Conservation (phyloP, 31 red algal genomes). For the Endocladia muricata region DNA sequence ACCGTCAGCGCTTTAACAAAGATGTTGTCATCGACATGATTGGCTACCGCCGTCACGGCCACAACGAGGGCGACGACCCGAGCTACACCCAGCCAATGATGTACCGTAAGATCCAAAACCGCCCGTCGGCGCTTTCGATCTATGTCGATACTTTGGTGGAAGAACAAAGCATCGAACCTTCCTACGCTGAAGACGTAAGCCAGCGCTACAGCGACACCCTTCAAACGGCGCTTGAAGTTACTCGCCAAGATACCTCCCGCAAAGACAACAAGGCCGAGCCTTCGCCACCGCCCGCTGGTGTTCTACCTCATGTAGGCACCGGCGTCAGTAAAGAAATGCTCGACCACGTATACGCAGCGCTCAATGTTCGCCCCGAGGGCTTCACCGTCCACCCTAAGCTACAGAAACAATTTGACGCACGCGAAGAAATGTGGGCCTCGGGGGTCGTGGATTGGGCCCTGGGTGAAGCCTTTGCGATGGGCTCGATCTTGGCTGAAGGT, state of each 20-base stretch:
- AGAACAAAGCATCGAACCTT: conserved; percentile 26
- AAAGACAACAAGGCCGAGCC: conserved; percentile 45
- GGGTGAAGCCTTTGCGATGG: conserved; percentile 41
- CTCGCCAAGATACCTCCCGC: too few relatives aligned
- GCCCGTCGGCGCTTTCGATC: neutral
- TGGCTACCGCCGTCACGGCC: conserved; percentile 21
- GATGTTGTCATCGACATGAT: conserved; percentile 39
- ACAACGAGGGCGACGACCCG: conserved; percentile 39
- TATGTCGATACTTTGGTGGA: neutral
- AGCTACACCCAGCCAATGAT: conserved; percentile 27
- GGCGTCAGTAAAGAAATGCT: neutral
- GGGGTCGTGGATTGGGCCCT: neutral
- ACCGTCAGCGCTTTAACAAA: conserved; percentile 49
- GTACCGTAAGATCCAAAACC: conserved; percentile 27
- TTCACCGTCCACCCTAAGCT: neutral
- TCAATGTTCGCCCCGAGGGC: neutral
- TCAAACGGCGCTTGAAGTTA: too few relatives aligned
- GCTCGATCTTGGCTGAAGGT: conserved; percentile 43
- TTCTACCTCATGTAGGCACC: conserved; percentile 60
- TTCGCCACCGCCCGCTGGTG: conserved; percentile 61
- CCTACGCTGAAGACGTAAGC: neutral
- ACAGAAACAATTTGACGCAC: neutral
- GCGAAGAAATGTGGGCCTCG: neutral
- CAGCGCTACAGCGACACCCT: neutral
- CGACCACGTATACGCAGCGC: neutral